These are phyloP conservation scores for Ascochyta lentis DNA, from an alignment of 2,329 filamentous ascomycete species.

Conservation along the genomic window DNA sequence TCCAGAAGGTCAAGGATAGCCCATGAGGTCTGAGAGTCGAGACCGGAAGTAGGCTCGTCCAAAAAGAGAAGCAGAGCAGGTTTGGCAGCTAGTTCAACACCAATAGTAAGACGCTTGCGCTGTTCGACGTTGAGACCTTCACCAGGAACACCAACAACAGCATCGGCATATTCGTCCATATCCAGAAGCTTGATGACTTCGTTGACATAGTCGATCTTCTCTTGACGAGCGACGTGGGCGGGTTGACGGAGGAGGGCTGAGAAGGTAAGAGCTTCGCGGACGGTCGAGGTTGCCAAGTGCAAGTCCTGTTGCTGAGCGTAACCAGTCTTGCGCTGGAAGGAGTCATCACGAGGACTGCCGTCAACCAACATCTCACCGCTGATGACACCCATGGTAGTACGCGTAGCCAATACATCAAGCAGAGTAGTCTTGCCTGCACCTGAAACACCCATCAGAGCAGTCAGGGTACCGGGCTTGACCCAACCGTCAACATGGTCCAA, in stretches of 20 bases:
- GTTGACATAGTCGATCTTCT: slow-evolving; percentile 87
- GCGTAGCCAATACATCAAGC: slow-evolving; percentile 82
- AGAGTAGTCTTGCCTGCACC: slow-evolving; percentile 96
- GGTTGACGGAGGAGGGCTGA: slow-evolving; percentile 86
- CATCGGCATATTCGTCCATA: slow-evolving; percentile 89
- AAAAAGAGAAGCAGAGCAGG: slow-evolving; percentile 89
- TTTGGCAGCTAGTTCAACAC: slow-evolving; percentile 94
- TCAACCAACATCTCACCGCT: slow-evolving; percentile 87
- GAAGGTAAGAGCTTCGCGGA: slow-evolving; percentile 87
- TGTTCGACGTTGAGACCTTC: slow-evolving; percentile 75
- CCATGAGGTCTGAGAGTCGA: slow-evolving; percentile 93
- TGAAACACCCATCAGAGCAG: slow-evolving; percentile 88
- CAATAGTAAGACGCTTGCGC: slow-evolving; percentile 83
- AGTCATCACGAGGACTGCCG: slow-evolving; percentile 73
- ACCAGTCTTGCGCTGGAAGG: slow-evolving; percentile 90
- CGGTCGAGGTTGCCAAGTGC: slow-evolving; percentile 82
- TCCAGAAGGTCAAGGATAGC: slow-evolving; percentile 87
- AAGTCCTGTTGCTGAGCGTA: slow-evolving; percentile 95
- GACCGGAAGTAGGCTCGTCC: slow-evolving; percentile 92
- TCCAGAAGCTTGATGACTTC: slow-evolving; percentile 90
- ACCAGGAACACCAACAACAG: slow-evolving; percentile 86
- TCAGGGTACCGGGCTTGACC: slow-evolving; percentile 87
- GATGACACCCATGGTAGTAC: slow-evolving; percentile 88
- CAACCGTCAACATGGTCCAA: slow-evolving; percentile 88
- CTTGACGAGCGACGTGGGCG: slow-evolving; percentile 70